phyloP scores from a whole-genome alignment of 2,329 filamentous ascomycete species.

The Colletotrichum chlorophyti region DNA sequence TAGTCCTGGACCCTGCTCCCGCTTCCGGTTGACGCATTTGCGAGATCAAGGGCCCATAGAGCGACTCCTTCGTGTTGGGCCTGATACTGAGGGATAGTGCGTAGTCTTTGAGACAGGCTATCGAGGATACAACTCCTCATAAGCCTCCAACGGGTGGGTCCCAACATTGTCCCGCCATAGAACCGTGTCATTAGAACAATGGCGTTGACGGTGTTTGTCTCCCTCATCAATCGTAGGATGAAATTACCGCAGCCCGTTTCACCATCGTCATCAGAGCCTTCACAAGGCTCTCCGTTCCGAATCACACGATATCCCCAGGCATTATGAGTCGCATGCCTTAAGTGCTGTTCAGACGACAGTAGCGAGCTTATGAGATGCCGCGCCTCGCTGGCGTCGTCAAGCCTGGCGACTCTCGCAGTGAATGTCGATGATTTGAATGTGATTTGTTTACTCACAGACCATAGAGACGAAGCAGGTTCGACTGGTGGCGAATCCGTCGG shows the following conservation, averaged over 20 bases:
- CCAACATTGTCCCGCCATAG: slow-evolving; percentile 68
- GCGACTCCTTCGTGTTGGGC: slow-evolving; percentile 51
- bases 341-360: slow-evolving; percentile 53
- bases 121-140: slow-evolving; percentile 65
- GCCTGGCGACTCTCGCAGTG: slow-evolving; percentile 56
- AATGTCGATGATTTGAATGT: slow-evolving; percentile 63
- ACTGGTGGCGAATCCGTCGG: slow-evolving; percentile 25
- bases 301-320: slow-evolving; percentile 58
- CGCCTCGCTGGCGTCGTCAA: slow-evolving; percentile 48
- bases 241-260: slow-evolving; percentile 65
- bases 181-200: slow-evolving; percentile 67
- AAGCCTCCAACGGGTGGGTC: slow-evolving; percentile 67
- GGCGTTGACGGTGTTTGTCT: slow-evolving; percentile 56
- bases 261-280: slow-evolving; percentile 66
- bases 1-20: slow-evolving; percentile 29
- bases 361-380: slow-evolving; percentile 53
- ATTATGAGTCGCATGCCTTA: slow-evolving; percentile 65
- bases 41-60: slow-evolving; percentile 66
- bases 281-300: slow-evolving; percentile 40
- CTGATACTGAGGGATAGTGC: slow-evolving; percentile 36
- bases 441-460: slow-evolving; percentile 59
- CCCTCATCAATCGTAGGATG: slow-evolving; percentile 60
- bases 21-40: slow-evolving; percentile 50
- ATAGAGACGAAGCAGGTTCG: slow-evolving; percentile 39
- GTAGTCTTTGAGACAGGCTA: slow-evolving; percentile 58